Conservation (phyloP, 768 basidiomycete species). For the Kondoa subrosea region DNA sequence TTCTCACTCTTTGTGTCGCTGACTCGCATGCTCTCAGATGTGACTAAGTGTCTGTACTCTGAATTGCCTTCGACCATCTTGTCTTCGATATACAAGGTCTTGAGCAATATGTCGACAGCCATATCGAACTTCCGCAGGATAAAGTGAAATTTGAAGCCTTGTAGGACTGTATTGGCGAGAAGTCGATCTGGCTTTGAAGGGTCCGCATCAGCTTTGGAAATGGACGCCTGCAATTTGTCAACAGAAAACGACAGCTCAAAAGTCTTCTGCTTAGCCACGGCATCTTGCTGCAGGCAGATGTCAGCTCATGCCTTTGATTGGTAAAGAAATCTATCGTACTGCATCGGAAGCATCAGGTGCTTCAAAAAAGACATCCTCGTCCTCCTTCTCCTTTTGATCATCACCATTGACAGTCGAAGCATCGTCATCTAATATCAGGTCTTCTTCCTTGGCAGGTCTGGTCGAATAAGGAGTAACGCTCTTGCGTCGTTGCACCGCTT, state of each 20-base stretch:
- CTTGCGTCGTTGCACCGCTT: not conserved
- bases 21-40: slow-evolving; percentile 25
- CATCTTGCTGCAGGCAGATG: slow-evolving; percentile 29
- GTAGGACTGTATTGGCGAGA: slow-evolving; percentile 61
- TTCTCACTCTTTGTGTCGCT: slow-evolving; percentile 18
- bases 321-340: slow-evolving; percentile 8
- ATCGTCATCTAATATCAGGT: slow-evolving; percentile 32
- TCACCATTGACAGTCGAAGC: slow-evolving; percentile 40
- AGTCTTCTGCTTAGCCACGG: slow-evolving; percentile 41
- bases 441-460: slow-evolving; percentile 46
- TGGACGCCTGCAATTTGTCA: slow-evolving; percentile 56
- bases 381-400: slow-evolving; percentile 26
- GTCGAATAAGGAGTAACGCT: slow-evolving; percentile 2
- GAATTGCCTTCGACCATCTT: slow-evolving; percentile 45
- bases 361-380: slow-evolving; percentile 26
- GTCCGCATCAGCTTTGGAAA: slow-evolving; percentile 52
- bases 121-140: slow-evolving; percentile 67
- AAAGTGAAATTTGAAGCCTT: slow-evolving; percentile 59
- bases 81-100: slow-evolving; percentile 52
- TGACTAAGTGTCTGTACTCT: slow-evolving; percentile 26
- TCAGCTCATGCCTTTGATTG: not conserved
- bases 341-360: slow-evolving; percentile 25
- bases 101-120: slow-evolving; percentile 63
- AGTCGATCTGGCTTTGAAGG: slow-evolving; percentile 44
- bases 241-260: slow-evolving; percentile 82